A percentile compares a stretch with the other conserved stretches of the same genome.
phyloP scores from a whole-genome alignment of 108 stramenopile genomes.

The Nitzschia sp. region DNA sequence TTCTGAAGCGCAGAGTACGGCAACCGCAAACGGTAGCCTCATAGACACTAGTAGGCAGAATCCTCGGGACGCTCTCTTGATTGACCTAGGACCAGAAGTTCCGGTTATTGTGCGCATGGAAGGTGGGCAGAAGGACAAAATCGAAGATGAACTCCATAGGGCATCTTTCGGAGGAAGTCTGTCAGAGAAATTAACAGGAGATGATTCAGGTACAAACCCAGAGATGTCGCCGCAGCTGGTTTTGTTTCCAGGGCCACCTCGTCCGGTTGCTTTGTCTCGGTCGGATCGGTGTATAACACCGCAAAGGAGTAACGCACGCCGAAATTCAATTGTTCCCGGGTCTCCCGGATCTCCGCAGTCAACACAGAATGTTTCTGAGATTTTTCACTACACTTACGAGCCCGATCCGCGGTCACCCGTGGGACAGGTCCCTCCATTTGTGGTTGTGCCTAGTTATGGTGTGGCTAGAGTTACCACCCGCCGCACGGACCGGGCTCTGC shows the following conservation, averaged over 20 bases:
- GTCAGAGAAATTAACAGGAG: slow-evolving; percentile 4
- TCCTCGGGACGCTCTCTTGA: neutral
- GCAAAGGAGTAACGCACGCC: neutral
- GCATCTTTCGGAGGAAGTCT: neutral
- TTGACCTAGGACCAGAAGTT: neutral
- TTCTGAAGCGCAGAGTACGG: neutral
- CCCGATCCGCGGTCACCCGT: neutral
- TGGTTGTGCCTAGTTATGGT: neutral
- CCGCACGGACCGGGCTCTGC: neutral
- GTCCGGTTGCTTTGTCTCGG: neutral
- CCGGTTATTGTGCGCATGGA: neutral
- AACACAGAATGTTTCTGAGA: neutral
- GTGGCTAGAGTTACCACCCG: slow-evolving; percentile 4
- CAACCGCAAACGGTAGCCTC: neutral
- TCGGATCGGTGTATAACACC: slow-evolving; percentile 6
- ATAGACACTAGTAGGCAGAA: no score
- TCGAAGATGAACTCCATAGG: neutral
- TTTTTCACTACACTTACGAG: slow-evolving; percentile 9
- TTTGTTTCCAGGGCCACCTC: neutral
- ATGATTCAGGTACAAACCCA: neutral
- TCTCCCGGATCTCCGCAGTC: neutral
- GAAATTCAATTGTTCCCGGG: neutral
- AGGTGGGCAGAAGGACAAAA: neutral
- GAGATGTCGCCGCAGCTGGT: neutral
- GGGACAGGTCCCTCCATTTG: neutral